Base-by-base conservation (phyloP, 805 yeast species). In the Candida endomychidarum region DNA sequence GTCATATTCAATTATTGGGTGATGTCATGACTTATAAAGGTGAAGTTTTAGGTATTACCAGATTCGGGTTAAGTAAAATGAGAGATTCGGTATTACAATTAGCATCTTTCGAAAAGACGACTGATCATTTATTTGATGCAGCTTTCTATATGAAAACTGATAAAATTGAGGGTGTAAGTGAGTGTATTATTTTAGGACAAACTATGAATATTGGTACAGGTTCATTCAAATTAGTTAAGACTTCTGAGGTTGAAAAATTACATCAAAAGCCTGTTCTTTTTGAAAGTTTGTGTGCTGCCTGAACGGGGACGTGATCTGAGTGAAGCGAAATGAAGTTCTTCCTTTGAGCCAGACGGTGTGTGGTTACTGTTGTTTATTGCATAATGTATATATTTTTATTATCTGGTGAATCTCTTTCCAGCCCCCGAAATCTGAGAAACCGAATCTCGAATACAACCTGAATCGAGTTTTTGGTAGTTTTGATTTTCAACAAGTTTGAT, bases 21-120 rank as follows among this genome's bases (percentile, higher is more conserved):
- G 99, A 93, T 64, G 98, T 93, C 36, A 93, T 93, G 99, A 88
- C 98, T 0, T 93, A 87, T 63, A 93, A 93, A 67, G 99, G 99
- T 45, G 99, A 93, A 61, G 96, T 93, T 9, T 75, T 95, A 52
- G 99, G 99, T 64, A 93, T 93, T 59, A 93, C 99, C 2, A 79
- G 99, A 68, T 93, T 93, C 56, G 99, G 99, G 51, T 74, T 93
- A 52, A 91, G 96, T 54, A 93, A 95, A 63, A 93, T 93, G 98
- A 82, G 99, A 69, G 99, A 93, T 64, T 86, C 96, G 20, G 99
- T 93, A 19, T 72, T 93, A 58, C 99, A 93, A 63, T 73, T 93
- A 58, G 99, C 99, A 0, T 86, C 96, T 11, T 93, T 93, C 60
- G 99, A 93, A 61, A 93, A 93, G 70, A 93, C 99, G 4, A 91